Evolutionary conservation across 108 stramenopile genomes (phyloP).

Genomic region (Cyclotella baltica): DNA sequence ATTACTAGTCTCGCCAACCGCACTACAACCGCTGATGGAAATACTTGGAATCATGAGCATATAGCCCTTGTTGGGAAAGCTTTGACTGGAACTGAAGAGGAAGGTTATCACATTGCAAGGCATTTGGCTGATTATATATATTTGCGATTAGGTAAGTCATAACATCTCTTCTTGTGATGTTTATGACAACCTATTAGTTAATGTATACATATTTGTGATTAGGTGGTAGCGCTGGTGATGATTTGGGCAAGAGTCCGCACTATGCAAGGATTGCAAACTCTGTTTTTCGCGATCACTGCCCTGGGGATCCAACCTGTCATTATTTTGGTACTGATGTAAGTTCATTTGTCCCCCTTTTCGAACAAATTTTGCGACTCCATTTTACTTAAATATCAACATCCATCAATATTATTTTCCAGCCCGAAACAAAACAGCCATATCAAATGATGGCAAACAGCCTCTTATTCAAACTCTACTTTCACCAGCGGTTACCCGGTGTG

Average conservation of each 20-base stretch:
- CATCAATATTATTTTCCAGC: too few relatives aligned
- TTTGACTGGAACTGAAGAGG: constrained; percentile 87
- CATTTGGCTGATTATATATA: constrained; percentile 98
- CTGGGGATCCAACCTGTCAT: constrained; percentile 92
- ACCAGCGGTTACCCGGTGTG: constrained; percentile 81
- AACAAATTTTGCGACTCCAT: not conserved
- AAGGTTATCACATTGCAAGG: constrained; percentile 94
- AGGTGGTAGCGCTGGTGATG: constrained; percentile 96
- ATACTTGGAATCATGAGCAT: constrained; percentile 99
- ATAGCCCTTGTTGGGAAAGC: constrained; percentile 96
- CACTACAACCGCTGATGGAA: constrained; percentile 97
- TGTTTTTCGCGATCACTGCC: constrained; percentile 97
- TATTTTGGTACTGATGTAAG: constrained; percentile 82
- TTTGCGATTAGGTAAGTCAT: too few relatives aligned
- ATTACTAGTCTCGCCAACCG: constrained; percentile 97
- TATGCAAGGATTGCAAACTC: constrained; percentile 97
- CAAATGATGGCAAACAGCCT: constrained; percentile 91
- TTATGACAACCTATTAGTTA: too few relatives aligned
- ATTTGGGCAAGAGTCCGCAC: constrained; percentile 97
- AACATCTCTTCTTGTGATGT: too few relatives aligned
- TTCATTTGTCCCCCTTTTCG: constrained; percentile 6
- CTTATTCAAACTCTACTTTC: constrained; percentile 91
- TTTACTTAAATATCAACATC: too few relatives aligned
- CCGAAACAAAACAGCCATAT: constrained; percentile 87
- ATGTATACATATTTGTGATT: too few relatives aligned